These are phyloP conservation scores for Gastrodia elata DNA, from an alignment of 106 monocot species.

Conservation along the genomic window DNA sequence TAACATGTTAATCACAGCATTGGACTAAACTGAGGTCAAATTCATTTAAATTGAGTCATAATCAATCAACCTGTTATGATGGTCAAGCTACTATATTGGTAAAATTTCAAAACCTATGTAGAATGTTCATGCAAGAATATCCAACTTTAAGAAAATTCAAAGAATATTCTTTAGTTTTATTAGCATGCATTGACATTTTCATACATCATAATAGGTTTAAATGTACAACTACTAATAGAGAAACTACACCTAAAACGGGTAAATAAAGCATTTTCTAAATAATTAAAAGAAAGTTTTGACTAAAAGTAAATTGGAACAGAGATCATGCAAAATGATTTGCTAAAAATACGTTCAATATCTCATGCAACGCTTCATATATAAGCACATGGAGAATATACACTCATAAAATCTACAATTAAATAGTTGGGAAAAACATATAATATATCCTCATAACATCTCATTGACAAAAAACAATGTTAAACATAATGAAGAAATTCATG, in stretches of 20 bases:
- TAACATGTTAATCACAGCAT: too few relatives aligned
- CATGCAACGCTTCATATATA: not conserved
- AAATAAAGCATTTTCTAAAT: not conserved
- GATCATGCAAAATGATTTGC: not conserved
- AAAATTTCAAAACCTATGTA: too few relatives aligned
- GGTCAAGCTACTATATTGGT: too few relatives aligned
- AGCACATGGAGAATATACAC: not conserved
- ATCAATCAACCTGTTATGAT: too few relatives aligned
- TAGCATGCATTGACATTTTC: too few relatives aligned
- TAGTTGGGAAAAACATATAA: not conserved
- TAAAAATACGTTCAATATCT: not conserved
- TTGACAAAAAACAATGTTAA: not conserved
- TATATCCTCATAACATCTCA: not conserved
- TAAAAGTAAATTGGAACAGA: not conserved
- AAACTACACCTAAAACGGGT: not conserved
- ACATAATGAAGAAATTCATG: too few relatives aligned
- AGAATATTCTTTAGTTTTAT: not conserved
- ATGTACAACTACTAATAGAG: not conserved
- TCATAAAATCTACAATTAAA: not conserved
- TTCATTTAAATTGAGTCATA: too few relatives aligned
- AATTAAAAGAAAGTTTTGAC: not conserved
- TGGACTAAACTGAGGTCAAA: too few relatives aligned
- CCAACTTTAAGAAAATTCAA: not conserved
- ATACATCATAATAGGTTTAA: not conserved
- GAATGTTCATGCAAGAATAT: not conserved